phyloP scores from a whole-genome alignment of 306 rosid species.

The Vigna hirtella region DNA sequence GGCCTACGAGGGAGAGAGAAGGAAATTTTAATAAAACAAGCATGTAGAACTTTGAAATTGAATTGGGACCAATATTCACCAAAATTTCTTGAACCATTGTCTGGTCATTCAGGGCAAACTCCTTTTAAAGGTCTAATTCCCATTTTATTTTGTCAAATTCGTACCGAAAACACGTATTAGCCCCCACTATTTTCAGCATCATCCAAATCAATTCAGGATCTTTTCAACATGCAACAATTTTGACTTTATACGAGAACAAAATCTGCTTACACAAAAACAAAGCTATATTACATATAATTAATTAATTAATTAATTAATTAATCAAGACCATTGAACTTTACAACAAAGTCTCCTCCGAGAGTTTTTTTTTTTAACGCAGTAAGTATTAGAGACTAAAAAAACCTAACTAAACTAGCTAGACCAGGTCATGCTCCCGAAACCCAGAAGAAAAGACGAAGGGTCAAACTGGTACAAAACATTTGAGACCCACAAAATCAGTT shows the following conservation, averaged over 20 bases:
- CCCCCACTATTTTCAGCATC: conserved; percentile 30
- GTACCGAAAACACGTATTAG: not conserved
- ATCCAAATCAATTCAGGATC: conserved; percentile 25
- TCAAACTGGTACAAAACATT: conserved; percentile 48
- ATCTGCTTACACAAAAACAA: conserved; percentile 12
- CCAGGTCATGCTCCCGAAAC: conserved; percentile 16
- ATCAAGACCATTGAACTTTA: conserved; percentile 46
- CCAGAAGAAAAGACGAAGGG: conserved; percentile 35
- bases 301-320: conserved; percentile 8
- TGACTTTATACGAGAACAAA: conserved; percentile 37
- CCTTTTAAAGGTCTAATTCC: no score
- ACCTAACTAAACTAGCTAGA: conserved; percentile 41
- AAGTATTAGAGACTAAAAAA: conserved; percentile 39
- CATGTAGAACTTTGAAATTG: no score
- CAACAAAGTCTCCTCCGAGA: conserved; percentile 39
- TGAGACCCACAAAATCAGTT: conserved; percentile 54
- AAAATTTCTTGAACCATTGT: conserved; percentile 33
- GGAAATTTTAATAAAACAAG: no score
- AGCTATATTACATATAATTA: conserved; percentile 16
- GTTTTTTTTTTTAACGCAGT: not conserved
- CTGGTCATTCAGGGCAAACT: conserved; percentile 25
- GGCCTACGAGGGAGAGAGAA: not conserved
- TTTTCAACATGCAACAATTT: not conserved
- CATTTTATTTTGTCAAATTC: conserved; percentile 21
- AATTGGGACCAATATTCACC: conserved; percentile 15